phyloP scores from a whole-genome alignment of 345 rosid genomes.

The Acer yangbiense region DNA sequence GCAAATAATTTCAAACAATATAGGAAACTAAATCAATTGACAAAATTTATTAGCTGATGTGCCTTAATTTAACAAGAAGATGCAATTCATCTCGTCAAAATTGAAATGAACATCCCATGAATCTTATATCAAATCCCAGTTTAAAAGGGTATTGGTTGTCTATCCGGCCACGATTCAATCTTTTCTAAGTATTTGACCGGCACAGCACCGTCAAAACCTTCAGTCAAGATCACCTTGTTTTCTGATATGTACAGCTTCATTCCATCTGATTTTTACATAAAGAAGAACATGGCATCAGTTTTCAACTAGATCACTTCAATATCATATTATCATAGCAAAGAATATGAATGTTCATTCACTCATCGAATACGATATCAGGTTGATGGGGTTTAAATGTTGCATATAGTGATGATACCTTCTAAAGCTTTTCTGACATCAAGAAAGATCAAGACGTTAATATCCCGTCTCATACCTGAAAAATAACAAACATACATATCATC shows the following conservation, averaged over 20 bases:
- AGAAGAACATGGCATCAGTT: neutral
- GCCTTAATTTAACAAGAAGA: neutral
- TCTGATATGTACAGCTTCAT: constrained; percentile 86
- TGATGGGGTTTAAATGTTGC: neutral
- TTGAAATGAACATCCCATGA: neutral
- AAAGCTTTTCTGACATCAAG: constrained; percentile 77
- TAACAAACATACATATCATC: neutral
- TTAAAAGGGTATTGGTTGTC: constrained; percentile 44
- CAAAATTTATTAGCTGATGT: neutral
- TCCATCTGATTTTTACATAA: constrained; percentile 50
- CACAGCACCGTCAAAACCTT: constrained; percentile 84
- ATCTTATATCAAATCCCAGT: neutral
- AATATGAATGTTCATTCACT: neutral
- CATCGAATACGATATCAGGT: neutral
- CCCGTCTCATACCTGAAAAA: constrained; percentile 72
- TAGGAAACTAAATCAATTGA: neutral
- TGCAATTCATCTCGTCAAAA: neutral
- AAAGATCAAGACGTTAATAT: constrained; percentile 69
- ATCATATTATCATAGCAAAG: too few species aligned
- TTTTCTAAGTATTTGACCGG: constrained; percentile 69
- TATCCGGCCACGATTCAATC: constrained; percentile 83
- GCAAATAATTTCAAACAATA: neutral
- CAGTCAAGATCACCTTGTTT: constrained; percentile 82
- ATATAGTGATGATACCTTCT: constrained; percentile 50
- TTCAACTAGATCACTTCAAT: neutral